Conservation (phyloP, 768 basidiomycete species). For the Pluteus cervinus region DNA sequence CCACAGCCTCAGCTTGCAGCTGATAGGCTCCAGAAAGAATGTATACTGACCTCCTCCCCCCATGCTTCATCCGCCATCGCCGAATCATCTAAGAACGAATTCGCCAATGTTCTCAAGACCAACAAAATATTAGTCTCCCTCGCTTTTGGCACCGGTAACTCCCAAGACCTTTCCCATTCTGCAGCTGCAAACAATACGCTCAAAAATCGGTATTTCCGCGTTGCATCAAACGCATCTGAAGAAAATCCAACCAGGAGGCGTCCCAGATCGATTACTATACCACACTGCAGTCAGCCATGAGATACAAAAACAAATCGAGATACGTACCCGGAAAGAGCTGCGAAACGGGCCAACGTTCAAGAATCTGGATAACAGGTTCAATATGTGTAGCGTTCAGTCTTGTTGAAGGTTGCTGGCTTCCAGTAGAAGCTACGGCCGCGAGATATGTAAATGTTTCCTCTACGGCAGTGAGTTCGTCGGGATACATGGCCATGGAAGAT, state of each 20-base stretch:
- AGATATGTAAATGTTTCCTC: conserved; percentile 64
- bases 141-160: conserved; percentile 53
- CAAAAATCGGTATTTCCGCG: conserved; percentile 46
- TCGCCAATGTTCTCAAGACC: conserved; percentile 72
- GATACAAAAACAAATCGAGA: conserved; percentile 1
- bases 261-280: conserved; percentile 76
- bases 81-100: conserved; percentile 65
- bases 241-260: conserved; percentile 68
- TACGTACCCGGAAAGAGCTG: conserved; percentile 66
- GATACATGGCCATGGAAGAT: conserved; percentile 61
- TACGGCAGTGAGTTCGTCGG: conserved; percentile 50
- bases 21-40: conserved; percentile 5
- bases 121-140: conserved; percentile 85
- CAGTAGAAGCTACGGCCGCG: conserved; percentile 36
- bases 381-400: conserved; percentile 43
- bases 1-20: not conserved
- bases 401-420: conserved; percentile 23
- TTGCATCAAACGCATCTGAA: conserved; percentile 41
- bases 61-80: conserved; percentile 39
- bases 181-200: conserved; percentile 60
- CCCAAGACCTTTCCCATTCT: conserved; percentile 56
- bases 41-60: conserved; percentile 41
- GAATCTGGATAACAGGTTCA: conserved; percentile 54
- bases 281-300: not conserved
- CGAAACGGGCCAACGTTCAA: conserved; percentile 69